Evolutionary conservation across 176 grass and related monocot species (phyloP).

Genomic region (Phragmites australis): DNA sequence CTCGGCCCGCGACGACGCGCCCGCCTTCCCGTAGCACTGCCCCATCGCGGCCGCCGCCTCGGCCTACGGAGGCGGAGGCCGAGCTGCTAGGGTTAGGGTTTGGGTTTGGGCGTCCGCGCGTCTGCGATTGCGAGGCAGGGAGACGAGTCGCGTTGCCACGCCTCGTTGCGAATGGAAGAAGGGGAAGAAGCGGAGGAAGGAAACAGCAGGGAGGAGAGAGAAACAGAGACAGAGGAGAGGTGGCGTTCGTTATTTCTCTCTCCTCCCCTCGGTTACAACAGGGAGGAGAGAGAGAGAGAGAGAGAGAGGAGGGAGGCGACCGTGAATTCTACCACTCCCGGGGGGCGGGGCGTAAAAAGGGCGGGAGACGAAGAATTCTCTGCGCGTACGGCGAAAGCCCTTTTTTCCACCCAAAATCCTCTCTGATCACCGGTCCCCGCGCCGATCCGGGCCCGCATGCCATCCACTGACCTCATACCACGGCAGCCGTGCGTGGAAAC

Average conservation of each 20-base stretch:
- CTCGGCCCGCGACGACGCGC: slow-evolving; percentile 40
- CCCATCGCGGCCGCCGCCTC: slow-evolving; percentile 53
- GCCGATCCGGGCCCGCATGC: background rate
- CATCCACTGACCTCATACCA: background rate
- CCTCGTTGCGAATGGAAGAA: background rate
- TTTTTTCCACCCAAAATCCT: background rate
- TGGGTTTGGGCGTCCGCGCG: slow-evolving; percentile 31
- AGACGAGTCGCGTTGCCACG: slow-evolving; percentile 8
- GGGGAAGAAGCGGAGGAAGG: background rate
- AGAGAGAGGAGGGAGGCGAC: slow-evolving; percentile 42
- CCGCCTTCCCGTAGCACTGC: slow-evolving; percentile 79
- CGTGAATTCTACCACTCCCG: background rate
- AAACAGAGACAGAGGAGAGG: slow-evolving; percentile 15
- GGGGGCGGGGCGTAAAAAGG: background rate
- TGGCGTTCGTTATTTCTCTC: slow-evolving; percentile 51
- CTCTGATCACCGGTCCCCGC: background rate
- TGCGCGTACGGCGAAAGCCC: background rate
- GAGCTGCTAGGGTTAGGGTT: slow-evolving; percentile 39
- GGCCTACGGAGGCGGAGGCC: background rate
- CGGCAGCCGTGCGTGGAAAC: slow-evolving; percentile 27
- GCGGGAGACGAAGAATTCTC: background rate
- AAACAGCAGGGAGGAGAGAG: slow-evolving; percentile 8
- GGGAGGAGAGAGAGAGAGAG: slow-evolving; percentile 15
- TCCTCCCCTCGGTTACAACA: slow-evolving; percentile 21
- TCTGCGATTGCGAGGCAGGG: background rate